Percentiles rank a stretch among this genome's conserved stretches.
phyloP scores from a whole-genome alignment of 306 rosid genomes.

The Erythrophleum fordii region DNA sequence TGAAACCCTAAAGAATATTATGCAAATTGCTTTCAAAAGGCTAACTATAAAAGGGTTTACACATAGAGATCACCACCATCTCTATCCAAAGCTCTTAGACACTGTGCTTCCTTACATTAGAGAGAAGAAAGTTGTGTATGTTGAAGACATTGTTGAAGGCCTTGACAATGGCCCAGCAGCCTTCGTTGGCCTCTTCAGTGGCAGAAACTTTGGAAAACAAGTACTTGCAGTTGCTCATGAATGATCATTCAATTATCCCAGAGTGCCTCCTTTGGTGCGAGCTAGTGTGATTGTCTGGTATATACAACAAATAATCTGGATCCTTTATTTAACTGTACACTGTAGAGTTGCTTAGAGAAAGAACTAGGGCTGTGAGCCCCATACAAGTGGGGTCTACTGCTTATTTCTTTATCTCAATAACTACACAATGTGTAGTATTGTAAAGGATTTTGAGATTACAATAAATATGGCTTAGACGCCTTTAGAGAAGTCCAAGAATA shows the following conservation, averaged over 20 bases:
- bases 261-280: not conserved
- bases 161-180: conserved; percentile 47
- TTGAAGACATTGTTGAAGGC: conserved; percentile 49
- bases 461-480: too few relatives aligned
- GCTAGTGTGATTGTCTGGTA: too few relatives aligned
- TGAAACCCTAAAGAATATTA: conserved; percentile 35
- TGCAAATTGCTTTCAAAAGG: conserved; percentile 37
- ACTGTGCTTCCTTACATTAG: conserved; percentile 40
- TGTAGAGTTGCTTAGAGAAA: too few relatives aligned
- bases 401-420: too few relatives aligned
- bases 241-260: conserved; percentile 22
- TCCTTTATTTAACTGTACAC: too few relatives aligned
- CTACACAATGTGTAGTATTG: too few relatives aligned
- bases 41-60: conserved; percentile 43
- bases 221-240: conserved; percentile 28
- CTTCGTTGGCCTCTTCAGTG: conserved; percentile 40
- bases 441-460: too few relatives aligned
- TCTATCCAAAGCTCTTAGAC: conserved; percentile 43
- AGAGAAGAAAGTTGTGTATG: conserved; percentile 38
- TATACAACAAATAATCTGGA: too few relatives aligned
- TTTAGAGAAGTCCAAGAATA: not conserved
- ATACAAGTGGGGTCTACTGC: not conserved
- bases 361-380: not conserved
- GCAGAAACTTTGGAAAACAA: conserved; percentile 46
- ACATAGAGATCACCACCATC: conserved; percentile 36